Conservation (phyloP, 1,284 basidiomycete species). For the Neonothopanus nambi region DNA sequence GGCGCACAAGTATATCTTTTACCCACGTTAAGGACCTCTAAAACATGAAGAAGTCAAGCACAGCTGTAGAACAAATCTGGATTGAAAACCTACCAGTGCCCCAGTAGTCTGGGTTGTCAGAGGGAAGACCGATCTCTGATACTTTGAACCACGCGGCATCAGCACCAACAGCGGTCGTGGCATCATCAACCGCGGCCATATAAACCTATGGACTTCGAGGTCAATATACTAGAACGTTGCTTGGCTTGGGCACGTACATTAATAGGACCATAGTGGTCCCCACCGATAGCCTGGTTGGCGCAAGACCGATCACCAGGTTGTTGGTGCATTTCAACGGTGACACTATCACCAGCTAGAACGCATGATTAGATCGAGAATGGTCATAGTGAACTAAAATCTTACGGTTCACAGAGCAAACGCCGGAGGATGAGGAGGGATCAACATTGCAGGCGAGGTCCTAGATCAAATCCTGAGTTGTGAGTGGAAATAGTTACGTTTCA, state of each 20-base stretch:
- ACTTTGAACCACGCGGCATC: constrained; percentile 54
- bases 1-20: neutral
- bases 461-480: neutral
- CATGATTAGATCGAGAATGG: neutral
- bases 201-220: constrained; percentile 34
- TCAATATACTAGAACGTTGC: neutral
- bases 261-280: constrained; percentile 50
- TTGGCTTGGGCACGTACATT: constrained; percentile 23
- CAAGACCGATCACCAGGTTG: constrained; percentile 49
- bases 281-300: constrained; percentile 47
- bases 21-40: constrained; percentile 37
- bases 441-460: constrained; percentile 53
- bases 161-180: constrained; percentile 44
- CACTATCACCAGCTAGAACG: constrained; percentile 41
- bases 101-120: constrained; percentile 50
- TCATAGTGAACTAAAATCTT: constrained; percentile 12
- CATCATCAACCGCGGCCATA: constrained; percentile 49
- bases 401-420: constrained; percentile 45
- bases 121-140: constrained; percentile 46
- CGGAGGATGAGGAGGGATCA: constrained; percentile 30
- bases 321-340: constrained; percentile 58
- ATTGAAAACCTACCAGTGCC: constrained; percentile 32
- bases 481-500: neutral
- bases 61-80: neutral
- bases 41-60: neutral